Conservation (phyloP, 495 filamentous ascomycete species). For the Parathielavia hyrcaniae region DNA sequence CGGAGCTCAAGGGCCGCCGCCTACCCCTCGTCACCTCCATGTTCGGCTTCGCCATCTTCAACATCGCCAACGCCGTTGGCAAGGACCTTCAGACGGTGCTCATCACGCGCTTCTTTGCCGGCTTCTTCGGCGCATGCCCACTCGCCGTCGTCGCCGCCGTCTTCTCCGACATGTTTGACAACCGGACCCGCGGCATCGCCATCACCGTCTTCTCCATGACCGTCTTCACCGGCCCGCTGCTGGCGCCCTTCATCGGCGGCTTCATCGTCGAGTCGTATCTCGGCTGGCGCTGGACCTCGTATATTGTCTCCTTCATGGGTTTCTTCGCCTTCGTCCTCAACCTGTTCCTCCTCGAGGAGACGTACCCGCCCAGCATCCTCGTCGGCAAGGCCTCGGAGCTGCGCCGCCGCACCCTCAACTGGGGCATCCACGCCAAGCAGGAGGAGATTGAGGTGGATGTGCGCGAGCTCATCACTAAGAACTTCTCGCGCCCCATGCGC, state of each 20-base stretch:
- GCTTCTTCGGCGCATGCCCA: constrained; percentile 69
- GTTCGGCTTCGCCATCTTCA: constrained; percentile 76
- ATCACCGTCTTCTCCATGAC: constrained; percentile 79
- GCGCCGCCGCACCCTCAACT: constrained; percentile 76
- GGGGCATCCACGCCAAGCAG: constrained; percentile 91
- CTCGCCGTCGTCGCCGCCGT: constrained; percentile 79
- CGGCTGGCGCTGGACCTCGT: constrained; percentile 87
- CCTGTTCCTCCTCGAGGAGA: constrained; percentile 69
- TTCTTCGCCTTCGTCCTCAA: constrained; percentile 62
- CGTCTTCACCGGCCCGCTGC: constrained; percentile 73
- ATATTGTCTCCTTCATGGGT: constrained; percentile 67
- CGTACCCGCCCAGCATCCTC: constrained; percentile 77
- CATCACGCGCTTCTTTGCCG: constrained; percentile 78
- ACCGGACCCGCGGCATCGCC: constrained; percentile 69
- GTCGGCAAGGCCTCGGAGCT: constrained; percentile 71
- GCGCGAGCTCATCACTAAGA: constrained; percentile 70
- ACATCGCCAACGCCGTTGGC: constrained; percentile 59
- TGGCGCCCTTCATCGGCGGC: constrained; percentile 77
- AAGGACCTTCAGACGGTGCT: constrained; percentile 81
- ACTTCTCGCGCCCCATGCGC: constrained; percentile 72
- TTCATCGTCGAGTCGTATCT: constrained; percentile 66
- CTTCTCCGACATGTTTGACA: constrained; percentile 84
- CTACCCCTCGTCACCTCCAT: constrained; percentile 64
- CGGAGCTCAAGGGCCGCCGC: constrained; percentile 70
- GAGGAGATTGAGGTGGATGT: constrained; percentile 89